Evolutionary conservation across 768 basidiomycete genomes (phyloP).

Genomic region (Royoungia palumana): DNA sequence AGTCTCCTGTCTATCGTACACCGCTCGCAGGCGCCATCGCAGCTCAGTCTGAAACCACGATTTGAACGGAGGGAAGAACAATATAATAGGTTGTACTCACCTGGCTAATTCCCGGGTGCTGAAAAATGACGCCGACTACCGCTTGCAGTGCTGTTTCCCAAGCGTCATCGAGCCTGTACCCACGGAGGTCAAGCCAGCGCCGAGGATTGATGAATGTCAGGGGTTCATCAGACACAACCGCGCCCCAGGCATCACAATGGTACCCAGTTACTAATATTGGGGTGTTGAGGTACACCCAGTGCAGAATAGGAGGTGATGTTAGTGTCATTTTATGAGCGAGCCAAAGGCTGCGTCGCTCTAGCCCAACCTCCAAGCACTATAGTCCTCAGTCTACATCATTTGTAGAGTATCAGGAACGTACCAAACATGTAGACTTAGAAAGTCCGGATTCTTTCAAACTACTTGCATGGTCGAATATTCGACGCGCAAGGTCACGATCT

Average conservation of each 20-base stretch:
- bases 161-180: slow-evolving; percentile 52
- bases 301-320: slow-evolving; percentile 51
- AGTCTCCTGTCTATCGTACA: slow-evolving; percentile 76
- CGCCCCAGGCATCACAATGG: slow-evolving; percentile 53
- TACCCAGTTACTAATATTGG: slow-evolving; percentile 55
- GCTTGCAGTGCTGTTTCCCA: slow-evolving; percentile 75
- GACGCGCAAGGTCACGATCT: slow-evolving; percentile 18
- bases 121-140: slow-evolving; percentile 60
- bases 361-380: slow-evolving; percentile 14
- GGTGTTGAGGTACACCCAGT: slow-evolving; percentile 64
- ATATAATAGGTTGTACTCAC: slow-evolving; percentile 35
- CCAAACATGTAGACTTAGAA: slow-evolving; percentile 28
- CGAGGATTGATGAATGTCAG: slow-evolving; percentile 55
- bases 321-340: slow-evolving; percentile 44
- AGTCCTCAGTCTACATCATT: slow-evolving; percentile 4
- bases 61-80: slow-evolving; percentile 7
- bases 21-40: slow-evolving; percentile 63
- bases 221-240: slow-evolving; percentile 46
- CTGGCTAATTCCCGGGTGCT: slow-evolving; percentile 73
- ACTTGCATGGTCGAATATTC: slow-evolving; percentile 16
- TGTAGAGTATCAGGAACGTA: slow-evolving; percentile 20
- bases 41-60: slow-evolving; percentile 52
- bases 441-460: slow-evolving; percentile 25
- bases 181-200: slow-evolving; percentile 76
- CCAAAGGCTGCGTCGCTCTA: slow-evolving; percentile 24